Percentiles rank a stretch among this genome's conserved stretches.
Evolutionary conservation across 2,329 filamentous ascomycete genomes (phyloP).

Genomic region (Penicillium digitatum): DNA sequence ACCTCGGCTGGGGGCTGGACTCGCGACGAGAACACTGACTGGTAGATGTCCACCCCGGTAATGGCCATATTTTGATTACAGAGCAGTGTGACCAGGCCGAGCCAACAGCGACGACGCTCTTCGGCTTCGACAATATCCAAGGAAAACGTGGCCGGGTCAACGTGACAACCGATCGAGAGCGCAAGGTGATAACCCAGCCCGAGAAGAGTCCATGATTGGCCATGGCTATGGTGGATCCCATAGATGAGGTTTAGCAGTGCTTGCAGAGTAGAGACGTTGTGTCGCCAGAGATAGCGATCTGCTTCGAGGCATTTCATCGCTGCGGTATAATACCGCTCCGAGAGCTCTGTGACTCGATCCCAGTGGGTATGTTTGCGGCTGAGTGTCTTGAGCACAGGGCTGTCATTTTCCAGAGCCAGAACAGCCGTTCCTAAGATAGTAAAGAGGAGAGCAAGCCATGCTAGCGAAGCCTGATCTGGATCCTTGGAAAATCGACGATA

Average conservation of each 20-base stretch:
- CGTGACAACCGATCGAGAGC: constrained; percentile 30
- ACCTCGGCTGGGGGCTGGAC: no score
- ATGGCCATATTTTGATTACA: no score
- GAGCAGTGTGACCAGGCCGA: no score
- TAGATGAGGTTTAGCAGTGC: constrained; percentile 31
- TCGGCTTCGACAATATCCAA: constrained; percentile 21
- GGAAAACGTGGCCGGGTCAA: constrained; percentile 28
- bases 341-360: constrained; percentile 21
- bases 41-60: no score
- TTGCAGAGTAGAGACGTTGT: constrained; percentile 30
- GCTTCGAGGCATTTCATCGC: constrained; percentile 32
- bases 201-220: constrained; percentile 30
- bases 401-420: constrained; percentile 19
- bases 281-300: constrained; percentile 29
- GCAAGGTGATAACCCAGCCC: constrained; percentile 30
- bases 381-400: constrained; percentile 24
- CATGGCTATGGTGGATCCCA: constrained; percentile 29
- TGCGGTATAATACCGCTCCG: constrained; percentile 24
- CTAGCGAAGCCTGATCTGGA: constrained; percentile 19
- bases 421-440: constrained; percentile 23
- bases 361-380: constrained; percentile 17
- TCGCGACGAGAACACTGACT: no score
- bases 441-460: constrained; percentile 22
- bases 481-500: constrained; percentile 22
- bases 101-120: no score